Conservation (phyloP, 1,139 yeast genomes). For the Magnusiomyces suaveolens region DNA sequence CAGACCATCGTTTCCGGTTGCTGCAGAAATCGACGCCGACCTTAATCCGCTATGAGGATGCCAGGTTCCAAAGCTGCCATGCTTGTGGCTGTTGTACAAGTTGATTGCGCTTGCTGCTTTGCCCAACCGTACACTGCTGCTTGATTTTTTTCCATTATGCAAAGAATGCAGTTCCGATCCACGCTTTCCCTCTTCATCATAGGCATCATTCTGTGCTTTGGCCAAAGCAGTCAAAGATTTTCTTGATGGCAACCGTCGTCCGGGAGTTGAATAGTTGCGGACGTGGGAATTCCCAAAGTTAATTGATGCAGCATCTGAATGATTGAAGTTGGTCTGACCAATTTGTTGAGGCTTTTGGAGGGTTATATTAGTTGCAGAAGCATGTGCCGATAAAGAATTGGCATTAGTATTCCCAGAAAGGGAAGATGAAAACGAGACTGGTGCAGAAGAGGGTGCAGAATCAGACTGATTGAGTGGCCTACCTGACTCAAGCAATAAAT, state of each 20-base stretch:
- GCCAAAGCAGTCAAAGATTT: constrained; percentile 5
- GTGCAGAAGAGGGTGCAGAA: background rate
- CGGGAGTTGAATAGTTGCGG: constrained; percentile 1
- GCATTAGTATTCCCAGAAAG: background rate
- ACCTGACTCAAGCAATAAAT: background rate
- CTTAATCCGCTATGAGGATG: background rate
- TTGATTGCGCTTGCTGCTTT: background rate
- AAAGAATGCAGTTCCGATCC: background rate
- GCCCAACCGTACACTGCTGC: background rate
- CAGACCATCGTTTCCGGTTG: background rate
- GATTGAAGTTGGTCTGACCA: background rate
- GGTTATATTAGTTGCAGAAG: too few relatives aligned
- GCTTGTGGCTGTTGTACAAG: background rate
- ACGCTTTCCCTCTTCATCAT: background rate
- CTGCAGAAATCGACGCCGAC: background rate
- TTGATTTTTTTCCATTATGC: background rate
- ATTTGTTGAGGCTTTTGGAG: background rate
- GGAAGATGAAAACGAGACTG: background rate
- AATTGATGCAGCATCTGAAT: background rate
- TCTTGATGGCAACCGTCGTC: constrained; percentile 2
- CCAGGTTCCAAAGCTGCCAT: background rate
- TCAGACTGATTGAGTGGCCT: background rate
- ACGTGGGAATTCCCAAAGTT: background rate
- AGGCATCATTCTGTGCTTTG: background rate
- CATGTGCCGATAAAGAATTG: too few relatives aligned